These are phyloP conservation scores for Euptelea pleiosperma DNA, from an alignment of 164 flowering plant species.

Conservation along the genomic window DNA sequence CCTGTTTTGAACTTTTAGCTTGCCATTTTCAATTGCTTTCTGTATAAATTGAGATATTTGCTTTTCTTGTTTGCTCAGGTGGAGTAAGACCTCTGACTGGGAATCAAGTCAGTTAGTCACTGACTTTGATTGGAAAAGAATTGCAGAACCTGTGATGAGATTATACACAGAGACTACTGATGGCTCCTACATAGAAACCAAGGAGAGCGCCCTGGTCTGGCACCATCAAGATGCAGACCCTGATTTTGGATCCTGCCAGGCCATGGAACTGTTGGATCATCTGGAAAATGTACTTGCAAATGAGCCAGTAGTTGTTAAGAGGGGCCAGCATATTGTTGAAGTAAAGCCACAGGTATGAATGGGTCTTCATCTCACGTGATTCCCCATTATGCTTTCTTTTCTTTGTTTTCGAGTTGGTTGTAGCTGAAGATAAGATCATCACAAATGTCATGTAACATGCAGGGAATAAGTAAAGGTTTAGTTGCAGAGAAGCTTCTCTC, in stretches of 20 bases:
- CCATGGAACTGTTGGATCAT: conserved; percentile 61
- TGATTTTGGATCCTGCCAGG: conserved; percentile 76
- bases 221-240: conserved; percentile 79
- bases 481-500: conserved; percentile 64
- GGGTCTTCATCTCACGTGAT: neutral
- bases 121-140: conserved; percentile 64
- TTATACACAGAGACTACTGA: conserved; percentile 69
- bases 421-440: neutral
- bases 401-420: neutral
- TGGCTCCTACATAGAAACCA: conserved; percentile 59
- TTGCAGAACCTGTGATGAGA: conserved; percentile 69
- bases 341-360: conserved; percentile 66
- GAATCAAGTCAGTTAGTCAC: conserved; percentile 29
- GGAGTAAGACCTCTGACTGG: conserved; percentile 56
- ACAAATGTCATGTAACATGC: conserved; percentile 11
- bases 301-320: conserved; percentile 66
- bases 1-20: neutral
- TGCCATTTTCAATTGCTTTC: neutral
- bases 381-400: neutral
- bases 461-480: conserved; percentile 80
- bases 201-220: conserved; percentile 76
- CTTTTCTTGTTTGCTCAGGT: conserved; percentile 33
- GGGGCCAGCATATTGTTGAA: conserved; percentile 76
- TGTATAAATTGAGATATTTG: neutral
- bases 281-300: conserved; percentile 66